phyloP scores from a whole-genome alignment of 139 green algal species.

The Mesostigma viride region DNA sequence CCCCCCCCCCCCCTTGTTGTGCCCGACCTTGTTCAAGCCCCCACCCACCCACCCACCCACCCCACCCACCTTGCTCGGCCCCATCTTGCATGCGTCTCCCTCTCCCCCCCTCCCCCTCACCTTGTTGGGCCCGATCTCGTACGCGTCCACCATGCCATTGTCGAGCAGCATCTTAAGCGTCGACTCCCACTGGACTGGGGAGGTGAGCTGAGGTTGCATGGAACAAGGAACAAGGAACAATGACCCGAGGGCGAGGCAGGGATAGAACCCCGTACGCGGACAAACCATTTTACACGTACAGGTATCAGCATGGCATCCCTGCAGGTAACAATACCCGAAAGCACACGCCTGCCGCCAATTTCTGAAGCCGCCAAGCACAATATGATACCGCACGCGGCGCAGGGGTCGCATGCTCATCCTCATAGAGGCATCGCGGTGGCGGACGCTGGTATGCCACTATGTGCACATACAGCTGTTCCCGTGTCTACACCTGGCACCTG shows the following conservation, averaged over 20 bases:
- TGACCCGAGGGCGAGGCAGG: neutral
- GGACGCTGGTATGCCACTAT: too few species aligned
- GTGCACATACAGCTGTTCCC: too few species aligned
- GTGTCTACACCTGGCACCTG: too few species aligned
- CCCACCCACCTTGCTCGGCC: neutral
- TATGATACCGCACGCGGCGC: too few species aligned
- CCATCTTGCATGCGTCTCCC: neutral
- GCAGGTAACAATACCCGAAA: too few species aligned
- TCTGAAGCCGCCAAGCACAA: too few species aligned
- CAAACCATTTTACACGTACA: too few species aligned
- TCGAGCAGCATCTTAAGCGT: conserved; percentile 73
- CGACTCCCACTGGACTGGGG: conserved; percentile 90
- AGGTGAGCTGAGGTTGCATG: conserved; percentile 64
- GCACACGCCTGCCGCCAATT: too few species aligned
- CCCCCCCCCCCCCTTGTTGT: neutral
- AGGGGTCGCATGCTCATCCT: too few species aligned
- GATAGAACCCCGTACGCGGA: neutral
- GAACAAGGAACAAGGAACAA: neutral
- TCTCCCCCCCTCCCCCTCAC: conserved; percentile 7
- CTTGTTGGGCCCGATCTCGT: conserved; percentile 69
- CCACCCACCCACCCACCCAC: neutral
- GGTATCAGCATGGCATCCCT: too few species aligned
- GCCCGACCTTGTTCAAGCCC: neutral
- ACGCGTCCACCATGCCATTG: conserved; percentile 66
- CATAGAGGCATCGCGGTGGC: too few species aligned